A percentile compares a stretch with the other conserved stretches of the same genome.
Evolutionary conservation across 352 stramenopile species (phyloP).

Genomic region (Globisporangium splendens): DNA sequence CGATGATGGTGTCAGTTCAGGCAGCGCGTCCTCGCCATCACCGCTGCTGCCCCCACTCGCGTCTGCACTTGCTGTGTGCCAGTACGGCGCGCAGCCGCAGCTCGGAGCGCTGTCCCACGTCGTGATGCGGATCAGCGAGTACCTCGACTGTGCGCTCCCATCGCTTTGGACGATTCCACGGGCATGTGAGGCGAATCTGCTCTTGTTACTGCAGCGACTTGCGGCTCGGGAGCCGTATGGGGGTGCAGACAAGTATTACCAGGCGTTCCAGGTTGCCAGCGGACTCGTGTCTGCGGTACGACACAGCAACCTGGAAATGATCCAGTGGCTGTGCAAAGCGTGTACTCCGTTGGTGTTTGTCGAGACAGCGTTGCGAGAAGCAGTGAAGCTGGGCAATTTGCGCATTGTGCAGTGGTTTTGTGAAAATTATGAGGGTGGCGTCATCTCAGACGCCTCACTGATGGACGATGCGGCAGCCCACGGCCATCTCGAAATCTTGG

Average conservation of each 20-base stretch:
- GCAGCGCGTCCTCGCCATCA: background rate
- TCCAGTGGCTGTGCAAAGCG: background rate
- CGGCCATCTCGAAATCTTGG: background rate
- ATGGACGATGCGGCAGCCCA: background rate
- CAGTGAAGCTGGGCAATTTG: constrained; percentile 1
- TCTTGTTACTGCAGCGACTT: background rate
- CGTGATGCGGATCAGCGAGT: constrained; percentile 1
- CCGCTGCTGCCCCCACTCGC: background rate
- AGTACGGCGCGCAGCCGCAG: background rate
- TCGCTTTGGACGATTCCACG: background rate
- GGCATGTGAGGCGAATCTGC: background rate
- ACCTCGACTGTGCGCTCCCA: constrained; percentile 2
- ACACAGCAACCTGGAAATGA: background rate
- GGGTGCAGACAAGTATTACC: background rate
- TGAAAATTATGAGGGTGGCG: background rate
- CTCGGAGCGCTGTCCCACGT: background rate
- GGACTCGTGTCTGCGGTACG: background rate
- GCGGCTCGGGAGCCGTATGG: background rate
- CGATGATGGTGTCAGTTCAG: too few species aligned
- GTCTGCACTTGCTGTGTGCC: background rate
- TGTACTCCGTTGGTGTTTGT: background rate
- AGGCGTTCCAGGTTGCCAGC: background rate
- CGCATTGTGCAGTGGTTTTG: background rate
- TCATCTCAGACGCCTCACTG: background rate
- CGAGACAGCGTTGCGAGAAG: background rate